Conservation (phyloP, 164 flowering plant species). For the Cinnamomum micranthum region DNA sequence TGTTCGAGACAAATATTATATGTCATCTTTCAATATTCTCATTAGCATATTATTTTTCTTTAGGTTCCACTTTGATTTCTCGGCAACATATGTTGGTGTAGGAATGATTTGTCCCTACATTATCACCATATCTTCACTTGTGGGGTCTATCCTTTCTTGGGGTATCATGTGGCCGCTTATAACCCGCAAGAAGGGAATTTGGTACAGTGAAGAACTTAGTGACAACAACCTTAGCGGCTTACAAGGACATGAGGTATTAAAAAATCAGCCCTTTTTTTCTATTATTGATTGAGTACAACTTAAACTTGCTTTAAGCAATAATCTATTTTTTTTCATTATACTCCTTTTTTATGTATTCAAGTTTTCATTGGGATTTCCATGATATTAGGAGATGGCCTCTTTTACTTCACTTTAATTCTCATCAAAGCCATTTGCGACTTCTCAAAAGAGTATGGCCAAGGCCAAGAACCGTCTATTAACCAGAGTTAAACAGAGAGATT, state of each 20-base stretch:
- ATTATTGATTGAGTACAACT: no score
- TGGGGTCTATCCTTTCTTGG: conserved; percentile 42
- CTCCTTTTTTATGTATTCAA: conserved; percentile 4
- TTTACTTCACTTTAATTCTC: conserved; percentile 29
- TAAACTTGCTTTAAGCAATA: no score
- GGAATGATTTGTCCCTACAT: conserved; percentile 62
- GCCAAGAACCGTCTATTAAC: conserved; percentile 23
- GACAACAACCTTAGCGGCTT: conserved; percentile 34
- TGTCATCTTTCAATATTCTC: conserved; percentile 47
- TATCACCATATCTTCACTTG: conserved; percentile 36
- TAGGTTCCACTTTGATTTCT: conserved; percentile 65
- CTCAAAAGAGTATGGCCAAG: not conserved
- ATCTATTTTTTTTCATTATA: no score
- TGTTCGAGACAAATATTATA: conserved; percentile 29
- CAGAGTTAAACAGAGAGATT: conserved; percentile 20
- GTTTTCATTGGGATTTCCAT: conserved; percentile 33
- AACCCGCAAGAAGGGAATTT: conserved; percentile 35
- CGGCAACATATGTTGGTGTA: conserved; percentile 58
- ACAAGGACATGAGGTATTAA: not conserved
- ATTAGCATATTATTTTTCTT: not conserved
- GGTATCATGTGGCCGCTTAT: conserved; percentile 44
- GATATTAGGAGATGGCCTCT: conserved; percentile 36
- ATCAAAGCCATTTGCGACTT: conserved; percentile 13
- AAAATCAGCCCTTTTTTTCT: no score
- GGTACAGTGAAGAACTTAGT: conserved; percentile 30